Percentiles rank a stretch among this genome's conserved stretches.
These are phyloP conservation scores for Hordeum vulgare DNA, from an alignment of 176 grass and related monocot species.

Conservation along the genomic window MorexV3_pseudomolecules_assembly NC_058522.1:470673017-470673516, in stretches of 20 bases:
- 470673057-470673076: conserved; percentile 28
- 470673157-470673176: too few relatives aligned
- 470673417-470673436: conserved; percentile 4
- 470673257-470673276: neutral
- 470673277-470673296: conserved; percentile 17
- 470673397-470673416: conserved; percentile 35
- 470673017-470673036: conserved; percentile 25
- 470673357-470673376: conserved; percentile 47
- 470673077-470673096: conserved; percentile 18
- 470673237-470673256: neutral
- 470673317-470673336: neutral
- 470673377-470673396: conserved; percentile 24
- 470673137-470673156: neutral
- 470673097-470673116: conserved; percentile 2
- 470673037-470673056: conserved; percentile 19
- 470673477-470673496: conserved; percentile 41
- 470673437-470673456: neutral
- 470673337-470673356: conserved; percentile 8
- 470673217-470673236: neutral
- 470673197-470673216: neutral
- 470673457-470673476: conserved; percentile 20
- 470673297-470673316: neutral
- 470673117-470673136: neutral
- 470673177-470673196: neutral
- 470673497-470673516: conserved; percentile 50